Evolutionary conservation across 805 yeast species (phyloP), one percentile per base, ranked within the genome.

Genomic region (Metschnikowia amazonensis): DNA sequence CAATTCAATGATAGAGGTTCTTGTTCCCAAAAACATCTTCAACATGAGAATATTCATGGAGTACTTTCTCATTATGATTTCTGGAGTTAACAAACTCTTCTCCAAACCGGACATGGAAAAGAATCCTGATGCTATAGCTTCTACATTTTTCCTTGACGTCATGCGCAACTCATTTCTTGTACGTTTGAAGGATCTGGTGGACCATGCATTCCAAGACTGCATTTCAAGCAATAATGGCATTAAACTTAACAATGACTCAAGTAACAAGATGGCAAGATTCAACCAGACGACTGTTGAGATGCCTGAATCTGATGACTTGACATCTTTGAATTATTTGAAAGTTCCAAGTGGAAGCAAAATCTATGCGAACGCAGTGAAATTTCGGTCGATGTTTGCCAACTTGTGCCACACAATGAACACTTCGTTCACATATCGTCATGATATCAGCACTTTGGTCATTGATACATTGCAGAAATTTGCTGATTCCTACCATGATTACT

Each of bases 21-120:
- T 88, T 31, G 85, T 86, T 2, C 80, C 82, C 0, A 81, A 88
- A 2, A 81, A 81, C 57, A 75, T 89, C 13, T 81, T 85, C 64
- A 88, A 89, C 56, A 87, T 90, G 84, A 76, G 90, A 52, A 75
- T 86, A 4, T 76, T 89, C 13, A 64, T 88, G 40, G 96, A 86
- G 46, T 82, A 86, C 31, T 80, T 88, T 31, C 71, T 88, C 39
- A 66, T 81, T 10, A 88, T 87, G 57, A 70, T 81, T 21, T 82
- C 86, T 36, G 81, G 86, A 1, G 67, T 86, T 1, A 66, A 72
- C 42, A 47, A 47, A 23, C 44, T 72, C 2, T 62, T 67, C 36
- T 32, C 44, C 3, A 45, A 54, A 44, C 59, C 57, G 41, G 49
- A 42, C 4, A 53, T 49, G 7, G 48, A 44, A 4, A 31, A 38